A percentile compares a stretch with the other conserved stretches of the same genome.
phyloP scores from a whole-genome alignment of 2,329 filamentous ascomycete species.

The Ophiostoma triangulosporum region DNA sequence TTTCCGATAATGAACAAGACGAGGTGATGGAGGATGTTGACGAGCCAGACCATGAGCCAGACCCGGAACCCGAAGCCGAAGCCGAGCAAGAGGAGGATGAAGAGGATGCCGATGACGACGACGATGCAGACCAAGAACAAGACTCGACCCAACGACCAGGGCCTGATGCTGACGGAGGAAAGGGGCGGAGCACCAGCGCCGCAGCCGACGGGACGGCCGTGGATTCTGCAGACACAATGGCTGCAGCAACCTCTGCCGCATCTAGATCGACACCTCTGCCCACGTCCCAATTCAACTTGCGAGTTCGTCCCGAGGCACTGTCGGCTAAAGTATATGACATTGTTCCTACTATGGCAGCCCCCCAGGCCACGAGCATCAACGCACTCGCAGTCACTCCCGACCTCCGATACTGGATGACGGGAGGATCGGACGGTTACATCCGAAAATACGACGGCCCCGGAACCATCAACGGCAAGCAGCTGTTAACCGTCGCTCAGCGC shows the following conservation, averaged over 20 bases:
- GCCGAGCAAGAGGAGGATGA: constrained; percentile 29
- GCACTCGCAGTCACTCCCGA: constrained; percentile 84
- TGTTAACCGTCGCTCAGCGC: constrained; percentile 85
- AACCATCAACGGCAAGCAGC: constrained; percentile 87
- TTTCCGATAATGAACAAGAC: constrained; percentile 40
- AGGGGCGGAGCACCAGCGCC: constrained; percentile 12
- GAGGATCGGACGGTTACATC: constrained; percentile 89
- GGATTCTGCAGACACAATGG: constrained; percentile 10
- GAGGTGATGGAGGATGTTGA: constrained; percentile 41
- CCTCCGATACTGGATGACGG: constrained; percentile 87
- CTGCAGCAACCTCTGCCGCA: constrained; percentile 4
- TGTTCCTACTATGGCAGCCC: constrained; percentile 90
- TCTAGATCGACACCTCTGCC: constrained; percentile 18
- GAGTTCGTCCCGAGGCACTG: constrained; percentile 63
- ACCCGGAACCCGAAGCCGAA: constrained; percentile 22
- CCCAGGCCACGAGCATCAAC: constrained; percentile 91
- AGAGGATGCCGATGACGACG: constrained; percentile 20
- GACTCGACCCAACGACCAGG: constrained; percentile 6
- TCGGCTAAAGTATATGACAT: constrained; percentile 81
- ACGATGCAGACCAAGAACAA: constrained; percentile 22
- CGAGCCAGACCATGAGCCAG: constrained; percentile 21
- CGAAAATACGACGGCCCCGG: constrained; percentile 92
- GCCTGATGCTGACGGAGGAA: not conserved
- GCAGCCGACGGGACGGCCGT: constrained; percentile 10
- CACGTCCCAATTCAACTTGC: constrained; percentile 34